phyloP scores from a whole-genome alignment of 495 filamentous ascomycete species.

The Daldinia caldariorum region DNA sequence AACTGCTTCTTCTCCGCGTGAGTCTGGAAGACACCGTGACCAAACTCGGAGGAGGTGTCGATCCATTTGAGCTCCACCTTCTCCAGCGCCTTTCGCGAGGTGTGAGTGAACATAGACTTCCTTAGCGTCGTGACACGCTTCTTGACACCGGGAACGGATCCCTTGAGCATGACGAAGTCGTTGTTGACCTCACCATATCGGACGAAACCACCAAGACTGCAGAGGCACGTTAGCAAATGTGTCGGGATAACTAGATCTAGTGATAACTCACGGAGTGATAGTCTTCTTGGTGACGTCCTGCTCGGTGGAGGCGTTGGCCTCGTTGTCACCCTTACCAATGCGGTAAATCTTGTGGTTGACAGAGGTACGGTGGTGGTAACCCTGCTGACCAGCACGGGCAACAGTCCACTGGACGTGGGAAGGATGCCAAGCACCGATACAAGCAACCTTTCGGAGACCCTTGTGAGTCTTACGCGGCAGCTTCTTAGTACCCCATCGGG shows the following conservation, averaged over 20 bases:
- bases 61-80: conserved; percentile 99
- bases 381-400: conserved; percentile 99
- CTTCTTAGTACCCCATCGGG: conserved; percentile 99
- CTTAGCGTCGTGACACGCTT: conserved; percentile 99
- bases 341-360: conserved; percentile 99
- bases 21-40: conserved; percentile 99
- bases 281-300: conserved; percentile 98
- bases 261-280: conserved; percentile 94
- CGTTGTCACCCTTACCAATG: conserved; percentile 88
- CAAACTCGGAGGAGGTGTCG: conserved; percentile 99
- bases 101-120: conserved; percentile 99
- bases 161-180: conserved; percentile 99
- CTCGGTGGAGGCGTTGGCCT: conserved; percentile 92
- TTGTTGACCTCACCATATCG: conserved; percentile 99
- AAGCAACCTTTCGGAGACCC: conserved; percentile 99
- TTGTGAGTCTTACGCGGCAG: conserved; percentile 99
- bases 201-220: conserved; percentile 97
- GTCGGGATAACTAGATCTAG: background rate
- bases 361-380: conserved; percentile 99
- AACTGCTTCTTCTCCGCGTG: conserved; percentile 93
- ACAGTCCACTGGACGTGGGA: conserved; percentile 99
- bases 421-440: conserved; percentile 99
- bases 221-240: conserved; percentile 44
- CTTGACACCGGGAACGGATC: conserved; percentile 96
- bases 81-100: conserved; percentile 91